phyloP scores from a whole-genome alignment of 2,329 filamentous ascomycete species.

The Monilinia fructicola region DNA sequence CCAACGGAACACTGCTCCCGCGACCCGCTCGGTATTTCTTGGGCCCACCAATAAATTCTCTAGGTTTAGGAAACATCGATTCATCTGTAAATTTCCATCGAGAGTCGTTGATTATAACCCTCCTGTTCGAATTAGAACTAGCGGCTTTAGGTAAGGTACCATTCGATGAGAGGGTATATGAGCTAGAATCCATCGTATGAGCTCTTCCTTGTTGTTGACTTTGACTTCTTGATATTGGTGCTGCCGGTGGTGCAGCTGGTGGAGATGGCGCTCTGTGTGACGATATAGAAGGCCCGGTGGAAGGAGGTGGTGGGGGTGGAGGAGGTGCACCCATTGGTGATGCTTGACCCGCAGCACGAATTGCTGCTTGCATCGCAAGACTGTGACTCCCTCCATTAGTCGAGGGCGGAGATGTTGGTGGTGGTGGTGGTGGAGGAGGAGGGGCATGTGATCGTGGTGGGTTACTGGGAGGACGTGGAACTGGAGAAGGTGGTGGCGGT shows the following conservation, averaged over 20 bases:
- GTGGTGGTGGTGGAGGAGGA: conserved; percentile 38
- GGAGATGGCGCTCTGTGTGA: conserved; percentile 44
- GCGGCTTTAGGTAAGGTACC: conserved; percentile 52
- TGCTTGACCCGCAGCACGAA: conserved; percentile 47
- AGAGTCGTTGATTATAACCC: conserved; percentile 67
- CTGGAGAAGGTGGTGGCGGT: conserved; percentile 42
- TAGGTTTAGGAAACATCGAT: conserved; percentile 76
- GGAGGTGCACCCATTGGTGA: conserved; percentile 44
- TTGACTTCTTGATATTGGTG: conserved; percentile 43
- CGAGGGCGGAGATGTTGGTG: conserved; percentile 42
- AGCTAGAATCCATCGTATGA: conserved; percentile 67
- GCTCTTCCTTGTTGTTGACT: conserved; percentile 53
- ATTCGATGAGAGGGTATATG: conserved; percentile 71
- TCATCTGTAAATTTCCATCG: conserved; percentile 89
- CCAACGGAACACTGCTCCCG: conserved; percentile 89
- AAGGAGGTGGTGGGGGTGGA: conserved; percentile 40
- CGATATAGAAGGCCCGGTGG: conserved; percentile 42
- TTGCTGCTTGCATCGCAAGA: conserved; percentile 48
- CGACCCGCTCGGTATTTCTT: conserved; percentile 86
- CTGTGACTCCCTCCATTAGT: conserved; percentile 39
- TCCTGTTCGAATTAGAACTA: conserved; percentile 47
- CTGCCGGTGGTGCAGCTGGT: conserved; percentile 39
- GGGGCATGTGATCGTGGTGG: conserved; percentile 39
- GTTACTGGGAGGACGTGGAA: conserved; percentile 41
- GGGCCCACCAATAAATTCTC: conserved; percentile 71